Evolutionary conservation across 2,329 filamentous ascomycete species (phyloP), one percentile per base, ranked within the genome.

Genomic region (Torrubiella hemipterigena): DNA sequence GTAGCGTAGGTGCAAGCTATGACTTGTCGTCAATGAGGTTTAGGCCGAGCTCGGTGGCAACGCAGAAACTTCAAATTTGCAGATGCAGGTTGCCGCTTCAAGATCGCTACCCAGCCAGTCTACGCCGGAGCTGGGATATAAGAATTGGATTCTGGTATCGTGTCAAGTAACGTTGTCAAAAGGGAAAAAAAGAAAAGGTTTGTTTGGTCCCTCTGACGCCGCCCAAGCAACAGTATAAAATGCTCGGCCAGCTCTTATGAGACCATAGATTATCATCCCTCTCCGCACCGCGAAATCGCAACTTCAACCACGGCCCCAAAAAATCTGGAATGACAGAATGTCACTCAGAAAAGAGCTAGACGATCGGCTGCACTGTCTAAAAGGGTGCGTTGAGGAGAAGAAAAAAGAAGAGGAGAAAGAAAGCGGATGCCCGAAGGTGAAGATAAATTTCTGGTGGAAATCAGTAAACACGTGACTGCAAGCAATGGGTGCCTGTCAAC

Each of bases 361-460:
- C 69, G 67, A 75, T 77, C 77, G 68, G 68, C 72, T 80, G 81
- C 74, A 87, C 82, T 89, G 82, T 89, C 83, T 87, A 64, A 66
- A 24, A 70, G 77, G 78, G 69, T 71, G 80, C 79, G 77, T 80
- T 73, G 63, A 46, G 54, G 56, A 55, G 48, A 50, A 55, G 59
- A 58, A 36, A 55, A 59, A 56, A 55, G 52, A 58, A 54, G 47
- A 44, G 33, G 19, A 18, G 37, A 32, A 37, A 31, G 27, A 11
- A 25, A 29, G 29, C 33, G 14, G 37, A 34, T n/a, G n/a, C n/a
- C n/a, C n/a, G n/a, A n/a, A n/a, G n/a, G n/a, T n/a, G n/a, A n/a
- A n/a, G n/a, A n/a, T n/a, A n/a, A n/a, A n/a, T n/a, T n/a, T n/a
- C n/a, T n/a, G n/a, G n/a, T n/a, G n/a, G n/a, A n/a, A n/a, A n/a